Evolutionary conservation across 2,329 filamentous ascomycete species (phyloP).

Genomic region (Phyllosticta paracitricarpa): DNA sequence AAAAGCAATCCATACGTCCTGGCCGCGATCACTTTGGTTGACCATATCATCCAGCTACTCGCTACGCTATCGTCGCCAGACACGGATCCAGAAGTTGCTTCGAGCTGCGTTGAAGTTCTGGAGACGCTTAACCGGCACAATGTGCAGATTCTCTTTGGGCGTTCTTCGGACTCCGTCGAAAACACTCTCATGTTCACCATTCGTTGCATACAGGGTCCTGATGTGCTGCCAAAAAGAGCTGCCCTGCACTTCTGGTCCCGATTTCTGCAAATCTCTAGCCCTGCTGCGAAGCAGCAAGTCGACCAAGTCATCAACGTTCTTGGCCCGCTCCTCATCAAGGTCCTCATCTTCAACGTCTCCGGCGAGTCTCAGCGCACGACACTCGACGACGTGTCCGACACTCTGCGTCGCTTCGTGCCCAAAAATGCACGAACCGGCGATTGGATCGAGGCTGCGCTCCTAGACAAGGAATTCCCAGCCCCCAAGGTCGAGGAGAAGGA

Average conservation of each 20-base stretch:
- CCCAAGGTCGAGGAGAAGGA: slow-evolving; percentile 8
- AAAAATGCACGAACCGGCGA: neutral
- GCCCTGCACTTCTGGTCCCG: slow-evolving; percentile 60
- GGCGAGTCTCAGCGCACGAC: slow-evolving; percentile 5
- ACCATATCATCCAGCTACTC: slow-evolving; percentile 54
- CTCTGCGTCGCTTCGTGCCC: slow-evolving; percentile 1
- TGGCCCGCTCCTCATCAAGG: neutral
- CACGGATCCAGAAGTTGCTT: slow-evolving; percentile 60
- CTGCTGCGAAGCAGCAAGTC: neutral
- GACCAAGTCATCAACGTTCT: slow-evolving; percentile 4
- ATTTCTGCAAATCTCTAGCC: neutral
- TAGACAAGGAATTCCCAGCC: slow-evolving; percentile 4
- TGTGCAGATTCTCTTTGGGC: slow-evolving; percentile 51
- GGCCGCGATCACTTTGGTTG: slow-evolving; percentile 31
- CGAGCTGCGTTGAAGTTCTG: slow-evolving; percentile 64
- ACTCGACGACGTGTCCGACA: slow-evolving; percentile 3
- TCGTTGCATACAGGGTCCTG: slow-evolving; percentile 57
- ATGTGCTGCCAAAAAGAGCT: slow-evolving; percentile 65
- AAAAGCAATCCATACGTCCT: slow-evolving; percentile 15
- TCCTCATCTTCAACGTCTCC: slow-evolving; percentile 6
- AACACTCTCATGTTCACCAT: slow-evolving; percentile 64
- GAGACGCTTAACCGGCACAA: slow-evolving; percentile 53
- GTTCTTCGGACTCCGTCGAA: slow-evolving; percentile 48
- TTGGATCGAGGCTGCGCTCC: slow-evolving; percentile 4
- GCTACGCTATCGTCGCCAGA: slow-evolving; percentile 52